These are phyloP conservation scores for Trichoderma erinaceum DNA, from an alignment of 495 filamentous ascomycete genomes.

Conservation along the genomic window DNA sequence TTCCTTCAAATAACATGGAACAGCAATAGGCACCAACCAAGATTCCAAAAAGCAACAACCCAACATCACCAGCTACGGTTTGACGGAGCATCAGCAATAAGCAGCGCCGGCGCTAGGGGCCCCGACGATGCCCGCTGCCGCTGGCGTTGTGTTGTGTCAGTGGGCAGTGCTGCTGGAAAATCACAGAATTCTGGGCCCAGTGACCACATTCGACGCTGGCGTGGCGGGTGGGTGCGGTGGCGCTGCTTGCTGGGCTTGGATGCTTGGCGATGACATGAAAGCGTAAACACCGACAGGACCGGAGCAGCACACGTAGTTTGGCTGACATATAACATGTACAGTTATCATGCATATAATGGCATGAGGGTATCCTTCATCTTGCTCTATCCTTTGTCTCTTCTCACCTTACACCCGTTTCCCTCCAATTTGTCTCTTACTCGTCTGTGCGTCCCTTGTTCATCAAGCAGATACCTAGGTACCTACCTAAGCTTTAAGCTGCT, in stretches of 20 bases:
- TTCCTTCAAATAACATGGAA: no score
- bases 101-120: neutral
- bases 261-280: neutral
- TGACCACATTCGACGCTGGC: neutral
- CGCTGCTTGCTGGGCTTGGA: neutral
- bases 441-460: no score
- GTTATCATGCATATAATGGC: neutral
- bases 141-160: neutral
- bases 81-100: neutral
- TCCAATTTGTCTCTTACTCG: no score
- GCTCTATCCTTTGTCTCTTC: neutral
- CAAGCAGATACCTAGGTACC: no score
- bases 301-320: neutral
- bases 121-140: no score
- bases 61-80: neutral
- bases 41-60: neutral
- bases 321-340: neutral
- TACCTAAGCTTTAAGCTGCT: no score
- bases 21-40: no score
- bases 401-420: no score
- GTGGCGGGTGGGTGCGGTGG: slow-evolving; percentile 5
- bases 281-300: neutral
- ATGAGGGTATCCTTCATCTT: neutral
- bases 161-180: neutral
- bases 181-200: neutral